Percentiles rank a stretch among this genome's conserved stretches.
These are phyloP conservation scores for Neopestalotiopsis sp. DNA, from an alignment of 2,329 filamentous ascomycete species.

Conservation along the genomic window DNA sequence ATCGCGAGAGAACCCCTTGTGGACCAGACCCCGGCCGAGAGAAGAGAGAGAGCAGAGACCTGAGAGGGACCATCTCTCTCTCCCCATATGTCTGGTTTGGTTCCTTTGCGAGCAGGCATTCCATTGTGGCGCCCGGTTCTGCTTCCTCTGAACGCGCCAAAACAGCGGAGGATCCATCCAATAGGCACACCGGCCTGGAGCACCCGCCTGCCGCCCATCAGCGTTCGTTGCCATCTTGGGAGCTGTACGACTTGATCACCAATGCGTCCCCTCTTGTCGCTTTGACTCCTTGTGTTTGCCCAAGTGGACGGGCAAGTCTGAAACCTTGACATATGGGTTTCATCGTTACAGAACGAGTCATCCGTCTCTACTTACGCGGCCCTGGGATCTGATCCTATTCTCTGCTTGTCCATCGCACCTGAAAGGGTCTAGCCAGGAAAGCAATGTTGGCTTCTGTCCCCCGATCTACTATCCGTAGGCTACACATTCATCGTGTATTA, in stretches of 20 bases:
- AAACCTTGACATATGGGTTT: conserved; percentile 17
- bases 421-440: not conserved
- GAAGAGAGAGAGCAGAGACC: too few relatives aligned
- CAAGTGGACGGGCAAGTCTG: conserved; percentile 13
- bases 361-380: conserved; percentile 9
- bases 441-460: not conserved
- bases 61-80: not conserved
- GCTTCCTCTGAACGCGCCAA: not conserved
- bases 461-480: not conserved
- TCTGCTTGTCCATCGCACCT: too few relatives aligned
- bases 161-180: not conserved
- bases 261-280: not conserved
- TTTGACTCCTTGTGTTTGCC: conserved; percentile 15
- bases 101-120: not conserved
- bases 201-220: not conserved
- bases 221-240: not conserved
- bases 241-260: conserved; percentile 1
- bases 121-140: conserved; percentile 1
- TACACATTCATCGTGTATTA: not conserved
- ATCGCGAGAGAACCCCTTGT: not conserved
- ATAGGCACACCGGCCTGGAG: not conserved
- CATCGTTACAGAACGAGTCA: conserved; percentile 16
- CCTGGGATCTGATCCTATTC: not conserved
- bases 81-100: conserved; percentile 9
- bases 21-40: not conserved